Evolutionary conservation across 176 grass and related monocot species (phyloP), one percentile per base, ranked within the genome.

Genomic region (Neostapfia colusana): DNA sequence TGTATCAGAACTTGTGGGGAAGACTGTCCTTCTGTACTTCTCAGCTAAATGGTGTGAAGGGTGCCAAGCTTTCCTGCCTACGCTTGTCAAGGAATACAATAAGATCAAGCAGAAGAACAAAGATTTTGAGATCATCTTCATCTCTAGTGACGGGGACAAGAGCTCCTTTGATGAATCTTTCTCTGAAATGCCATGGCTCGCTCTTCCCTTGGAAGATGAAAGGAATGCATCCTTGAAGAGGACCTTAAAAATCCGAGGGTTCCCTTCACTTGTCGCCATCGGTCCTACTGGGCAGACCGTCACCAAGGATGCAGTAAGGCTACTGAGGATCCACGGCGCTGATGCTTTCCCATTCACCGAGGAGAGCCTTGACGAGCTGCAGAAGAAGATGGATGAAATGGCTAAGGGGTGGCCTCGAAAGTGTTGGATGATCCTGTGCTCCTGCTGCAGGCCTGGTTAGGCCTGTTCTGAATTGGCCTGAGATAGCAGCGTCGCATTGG

Each of bases 1-100:
- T 43, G 85, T 94, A 46, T 82, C 79, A 65, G 85, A 92, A 58
- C 95, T 98, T 79, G 80, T 83, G 4, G 87, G 95, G 16, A 98
- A 98, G 80, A 98, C 89, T 38, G 82, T 94, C 10, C 73, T 98
- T 44, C 87, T 98, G 24, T 95, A 98, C 87, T 98, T 98, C 78
- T 90, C 91, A 28, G 91, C 95, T 39, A 40, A 88, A 40, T 90
- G 95, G 95, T 89, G 79, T 42, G 72, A 66, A 28, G 79, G 89
- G 63, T 31, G 94, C 72, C 91, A 79, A 59, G 81, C 84, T 20
- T 98, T 94, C 73, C 79, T 92, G 67, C 89, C 87, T 21, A 90
- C 81, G 42, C 79, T 98, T 42, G 85, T 94, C 11, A 83, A 81
- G 55, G 73, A 73, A 56, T 98, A 98, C 84, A 60, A 83, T 37